phyloP scores from a whole-genome alignment of 2,329 filamentous ascomycete species.

The Magnaporthiopsis poae region DNA sequence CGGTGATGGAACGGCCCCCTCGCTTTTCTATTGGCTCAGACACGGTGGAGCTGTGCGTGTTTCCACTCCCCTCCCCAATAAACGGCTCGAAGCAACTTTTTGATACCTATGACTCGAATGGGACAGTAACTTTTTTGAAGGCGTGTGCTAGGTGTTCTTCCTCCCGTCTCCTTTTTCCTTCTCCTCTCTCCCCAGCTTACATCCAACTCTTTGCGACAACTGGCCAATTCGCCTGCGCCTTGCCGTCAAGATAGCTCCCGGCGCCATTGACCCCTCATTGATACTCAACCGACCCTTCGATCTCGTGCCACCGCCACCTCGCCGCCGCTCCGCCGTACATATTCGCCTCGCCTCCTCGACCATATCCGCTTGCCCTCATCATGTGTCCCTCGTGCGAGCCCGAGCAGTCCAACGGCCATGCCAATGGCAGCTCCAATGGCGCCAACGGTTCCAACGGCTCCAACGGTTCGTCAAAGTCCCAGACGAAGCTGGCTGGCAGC shows the following conservation, averaged over 20 bases:
- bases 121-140: neutral
- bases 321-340: neutral
- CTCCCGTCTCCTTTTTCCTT: neutral
- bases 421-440: slow-evolving; percentile 5
- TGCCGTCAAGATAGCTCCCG: neutral
- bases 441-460: neutral
- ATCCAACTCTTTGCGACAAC: neutral
- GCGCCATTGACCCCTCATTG: neutral
- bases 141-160: neutral
- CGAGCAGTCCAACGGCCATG: slow-evolving; percentile 1
- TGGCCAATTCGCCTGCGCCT: neutral
- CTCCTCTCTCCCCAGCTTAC: too few species aligned
- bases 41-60: neutral
- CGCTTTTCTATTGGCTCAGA: too few species aligned
- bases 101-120: neutral
- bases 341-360: neutral
- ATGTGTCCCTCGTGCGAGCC: slow-evolving; percentile 9
- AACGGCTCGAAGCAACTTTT: too few species aligned
- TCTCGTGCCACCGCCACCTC: neutral
- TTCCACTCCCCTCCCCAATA: neutral
- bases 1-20: too few species aligned
- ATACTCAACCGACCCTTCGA: neutral
- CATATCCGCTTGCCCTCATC: neutral
- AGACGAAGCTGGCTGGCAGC: neutral
- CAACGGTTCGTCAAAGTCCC: neutral